A percentile compares a stretch with the other conserved stretches of the same genome.
phyloP scores from a whole-genome alignment of 2,329 filamentous ascomycete genomes.

The Chaetomium sp. region DNA sequence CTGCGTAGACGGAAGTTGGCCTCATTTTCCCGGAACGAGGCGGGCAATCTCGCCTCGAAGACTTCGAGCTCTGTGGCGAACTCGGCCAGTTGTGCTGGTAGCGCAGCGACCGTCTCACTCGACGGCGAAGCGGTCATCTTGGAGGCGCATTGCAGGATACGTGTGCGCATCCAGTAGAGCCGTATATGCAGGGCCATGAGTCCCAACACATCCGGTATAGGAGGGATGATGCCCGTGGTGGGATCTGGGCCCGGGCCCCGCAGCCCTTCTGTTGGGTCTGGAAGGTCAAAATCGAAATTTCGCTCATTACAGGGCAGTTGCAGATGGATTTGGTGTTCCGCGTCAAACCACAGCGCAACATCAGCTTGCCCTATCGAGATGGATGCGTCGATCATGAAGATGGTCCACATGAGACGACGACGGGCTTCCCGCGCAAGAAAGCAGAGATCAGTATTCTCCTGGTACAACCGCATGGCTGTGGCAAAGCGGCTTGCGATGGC shows the following conservation, averaged over 20 bases:
- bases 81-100: slow-evolving; percentile 43
- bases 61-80: slow-evolving; percentile 40
- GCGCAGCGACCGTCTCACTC: slow-evolving; percentile 37
- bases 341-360: slow-evolving; percentile 38
- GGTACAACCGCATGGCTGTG: slow-evolving; percentile 43
- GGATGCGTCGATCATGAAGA: slow-evolving; percentile 42
- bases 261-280: slow-evolving; percentile 48
- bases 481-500: slow-evolving; percentile 42
- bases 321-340: slow-evolving; percentile 37
- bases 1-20: slow-evolving; percentile 49
- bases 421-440: slow-evolving; percentile 40
- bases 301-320: slow-evolving; percentile 45
- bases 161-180: slow-evolving; percentile 48
- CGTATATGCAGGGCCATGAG: slow-evolving; percentile 51
- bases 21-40: slow-evolving; percentile 53
- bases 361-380: slow-evolving; percentile 42
- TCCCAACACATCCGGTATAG: slow-evolving; percentile 47
- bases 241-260: slow-evolving; percentile 36
- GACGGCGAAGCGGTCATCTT: slow-evolving; percentile 37
- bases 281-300: slow-evolving; percentile 51
- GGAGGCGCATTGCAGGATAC: slow-evolving; percentile 49
- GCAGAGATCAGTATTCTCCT: slow-evolving; percentile 40
- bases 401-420: slow-evolving; percentile 43
- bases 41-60: slow-evolving; percentile 47
- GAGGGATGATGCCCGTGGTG: slow-evolving; percentile 34